These are phyloP conservation scores for Suillus sp. DNA, from an alignment of 768 basidiomycete genomes.

Conservation along the genomic window DNA sequence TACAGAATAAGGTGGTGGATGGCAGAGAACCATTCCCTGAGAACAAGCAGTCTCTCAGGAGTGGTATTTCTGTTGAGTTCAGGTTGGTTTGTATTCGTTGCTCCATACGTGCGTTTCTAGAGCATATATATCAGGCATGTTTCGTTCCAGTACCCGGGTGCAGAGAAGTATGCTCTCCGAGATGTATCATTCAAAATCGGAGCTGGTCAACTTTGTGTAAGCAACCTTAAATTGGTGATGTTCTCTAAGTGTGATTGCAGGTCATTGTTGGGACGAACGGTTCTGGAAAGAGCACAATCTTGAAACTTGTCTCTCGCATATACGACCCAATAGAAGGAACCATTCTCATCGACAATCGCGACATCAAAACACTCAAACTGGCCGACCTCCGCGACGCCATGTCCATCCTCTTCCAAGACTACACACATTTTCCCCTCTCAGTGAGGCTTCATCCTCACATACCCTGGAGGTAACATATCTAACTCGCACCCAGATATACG, in stretches of 20 bases:
- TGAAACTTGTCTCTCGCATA: too few species aligned
- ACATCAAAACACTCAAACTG: too few species aligned
- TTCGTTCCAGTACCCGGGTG: conserved; percentile 67
- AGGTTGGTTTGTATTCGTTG: conserved; percentile 34
- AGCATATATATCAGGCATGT: conserved; percentile 53
- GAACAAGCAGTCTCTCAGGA: conserved; percentile 41
- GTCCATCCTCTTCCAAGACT: too few species aligned
- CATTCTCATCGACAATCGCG: too few species aligned
- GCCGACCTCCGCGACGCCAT: too few species aligned
- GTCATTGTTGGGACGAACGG: too few species aligned
- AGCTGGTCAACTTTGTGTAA: conserved; percentile 72
- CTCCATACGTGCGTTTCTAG: conserved; percentile 14
- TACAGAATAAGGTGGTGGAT: conserved; percentile 60
- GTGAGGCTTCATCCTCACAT: conserved; percentile 23
- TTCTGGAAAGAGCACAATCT: too few species aligned
- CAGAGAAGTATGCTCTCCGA: conserved; percentile 51
- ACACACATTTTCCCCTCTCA: too few species aligned
- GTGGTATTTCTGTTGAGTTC: conserved; percentile 62
- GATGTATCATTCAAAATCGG: conserved; percentile 70
- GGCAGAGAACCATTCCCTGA: conserved; percentile 53
- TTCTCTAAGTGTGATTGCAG: too few species aligned
- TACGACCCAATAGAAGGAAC: too few species aligned
- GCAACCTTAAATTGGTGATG: conserved; percentile 23
- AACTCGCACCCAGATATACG: conserved; percentile 53
- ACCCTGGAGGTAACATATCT: neutral